Conservation (phyloP, 495 filamentous ascomycete genomes). For the Penicillium pulvis region DNA sequence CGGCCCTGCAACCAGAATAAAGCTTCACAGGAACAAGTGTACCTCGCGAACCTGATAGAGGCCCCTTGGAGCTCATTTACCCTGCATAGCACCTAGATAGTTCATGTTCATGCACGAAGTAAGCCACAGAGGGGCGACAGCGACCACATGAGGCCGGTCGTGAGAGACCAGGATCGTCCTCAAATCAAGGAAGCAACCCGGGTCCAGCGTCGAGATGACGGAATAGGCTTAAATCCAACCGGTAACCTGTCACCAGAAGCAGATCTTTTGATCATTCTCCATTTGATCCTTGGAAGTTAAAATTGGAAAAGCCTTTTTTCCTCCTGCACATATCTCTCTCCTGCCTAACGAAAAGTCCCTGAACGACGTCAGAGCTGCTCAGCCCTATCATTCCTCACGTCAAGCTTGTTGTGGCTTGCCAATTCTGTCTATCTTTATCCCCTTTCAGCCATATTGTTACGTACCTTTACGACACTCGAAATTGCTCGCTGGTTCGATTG, state of each 20-base stretch:
- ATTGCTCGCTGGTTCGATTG: conserved; percentile 2
- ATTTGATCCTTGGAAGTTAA: conserved; percentile 5
- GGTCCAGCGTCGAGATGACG: conserved; percentile 8
- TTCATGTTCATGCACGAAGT: conserved; percentile 5
- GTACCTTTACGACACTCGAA: conserved; percentile 14
- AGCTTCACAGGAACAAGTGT: background rate
- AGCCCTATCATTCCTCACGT: conserved; percentile 18
- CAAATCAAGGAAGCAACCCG: conserved; percentile 24
- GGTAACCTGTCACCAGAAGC: background rate
- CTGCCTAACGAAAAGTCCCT: background rate
- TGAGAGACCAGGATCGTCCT: conserved; percentile 7
- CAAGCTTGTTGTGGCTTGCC: conserved; percentile 6
- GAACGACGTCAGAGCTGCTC: conserved; percentile 20
- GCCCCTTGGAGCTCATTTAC: background rate
- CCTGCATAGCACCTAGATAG: background rate
- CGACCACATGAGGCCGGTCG: background rate
- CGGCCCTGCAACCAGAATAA: background rate
- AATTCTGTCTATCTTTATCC: conserved; percentile 24
- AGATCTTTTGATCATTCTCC: conserved; percentile 4
- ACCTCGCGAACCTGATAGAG: background rate
- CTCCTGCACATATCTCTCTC: background rate
- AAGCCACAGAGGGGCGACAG: conserved; percentile 2
- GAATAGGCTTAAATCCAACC: conserved; percentile 7
- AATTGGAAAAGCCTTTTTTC: background rate
- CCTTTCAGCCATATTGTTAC: conserved; percentile 20